Conservation (phyloP, 2,329 filamentous ascomycete genomes). For the Ophiostoma tasmaniense region DNA sequence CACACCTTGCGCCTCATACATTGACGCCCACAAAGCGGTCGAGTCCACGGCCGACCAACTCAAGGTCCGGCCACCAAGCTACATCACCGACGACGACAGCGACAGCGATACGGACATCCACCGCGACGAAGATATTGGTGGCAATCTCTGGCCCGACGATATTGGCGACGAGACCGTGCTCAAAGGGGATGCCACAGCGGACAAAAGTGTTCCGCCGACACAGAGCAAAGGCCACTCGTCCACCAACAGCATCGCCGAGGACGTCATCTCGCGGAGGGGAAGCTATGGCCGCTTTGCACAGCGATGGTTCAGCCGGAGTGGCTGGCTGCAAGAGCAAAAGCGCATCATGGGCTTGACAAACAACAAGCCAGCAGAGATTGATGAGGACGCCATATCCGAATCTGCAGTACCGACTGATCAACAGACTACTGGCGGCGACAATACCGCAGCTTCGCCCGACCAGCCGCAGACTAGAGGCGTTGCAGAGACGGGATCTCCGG, state of each 20-base stretch:
- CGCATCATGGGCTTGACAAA: conserved; percentile 61
- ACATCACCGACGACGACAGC: conserved; percentile 32
- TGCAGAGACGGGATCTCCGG: not conserved
- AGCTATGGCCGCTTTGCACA: conserved; percentile 84
- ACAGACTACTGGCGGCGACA: not conserved
- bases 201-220: not conserved
- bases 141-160: conserved; percentile 16
- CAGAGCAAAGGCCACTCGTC: not conserved
- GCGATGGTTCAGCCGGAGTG: conserved; percentile 81
- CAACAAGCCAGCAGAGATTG: conserved; percentile 30
- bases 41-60: conserved; percentile 45
- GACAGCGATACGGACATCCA: conserved; percentile 30
- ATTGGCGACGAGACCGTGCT: not conserved
- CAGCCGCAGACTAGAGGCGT: not conserved
- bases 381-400: conserved; percentile 18
- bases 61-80: conserved; percentile 28
- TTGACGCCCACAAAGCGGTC: conserved; percentile 66
- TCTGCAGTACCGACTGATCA: not conserved
- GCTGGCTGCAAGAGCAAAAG: conserved; percentile 66
- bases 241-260: conserved; percentile 65
- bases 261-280: conserved; percentile 76
- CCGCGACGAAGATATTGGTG: conserved; percentile 17
- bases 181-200: not conserved
- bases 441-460: not conserved
- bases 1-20: conserved; percentile 73